Conservation (phyloP, 2,329 filamentous ascomycete species). For the Alternaria brassicicola region DNA sequence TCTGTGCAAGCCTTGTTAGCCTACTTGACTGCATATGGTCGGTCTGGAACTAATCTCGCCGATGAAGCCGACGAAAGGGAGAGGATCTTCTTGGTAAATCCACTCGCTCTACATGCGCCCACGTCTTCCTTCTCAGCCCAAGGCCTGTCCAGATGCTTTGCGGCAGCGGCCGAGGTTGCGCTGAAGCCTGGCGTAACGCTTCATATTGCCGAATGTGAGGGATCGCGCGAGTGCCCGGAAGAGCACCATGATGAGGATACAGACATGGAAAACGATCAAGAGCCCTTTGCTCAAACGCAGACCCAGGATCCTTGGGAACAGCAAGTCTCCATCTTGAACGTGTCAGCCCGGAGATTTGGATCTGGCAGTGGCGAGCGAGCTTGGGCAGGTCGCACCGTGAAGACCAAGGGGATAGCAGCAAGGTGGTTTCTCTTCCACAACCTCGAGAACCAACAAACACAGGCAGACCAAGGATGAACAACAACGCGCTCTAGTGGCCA, state of each 20-base stretch:
- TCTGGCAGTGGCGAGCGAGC: conserved; percentile 44
- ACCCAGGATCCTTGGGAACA: conserved; percentile 52
- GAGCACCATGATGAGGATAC: conserved; percentile 64
- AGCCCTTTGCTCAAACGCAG: not conserved
- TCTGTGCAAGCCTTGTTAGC: conserved; percentile 79
- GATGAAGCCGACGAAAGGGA: conserved; percentile 14
- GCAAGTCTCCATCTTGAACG: conserved; percentile 55
- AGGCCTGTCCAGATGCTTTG: conserved; percentile 68
- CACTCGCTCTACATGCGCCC: conserved; percentile 68
- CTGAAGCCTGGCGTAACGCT: conserved; percentile 43
- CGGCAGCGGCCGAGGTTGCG: conserved; percentile 67
- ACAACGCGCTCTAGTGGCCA: not conserved
- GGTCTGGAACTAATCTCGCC: conserved; percentile 11
- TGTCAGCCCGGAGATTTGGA: conserved; percentile 51
- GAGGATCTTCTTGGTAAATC: conserved; percentile 67
- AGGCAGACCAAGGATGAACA: conserved; percentile 13
- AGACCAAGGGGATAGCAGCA: conserved; percentile 49
- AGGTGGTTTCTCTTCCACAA: conserved; percentile 52
- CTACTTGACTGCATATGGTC: conserved; percentile 64
- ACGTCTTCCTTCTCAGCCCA: conserved; percentile 79
- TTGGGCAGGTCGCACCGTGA: conserved; percentile 58
- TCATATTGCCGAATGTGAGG: conserved; percentile 51
- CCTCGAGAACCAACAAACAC: conserved; percentile 11
- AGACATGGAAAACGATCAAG: conserved; percentile 30
- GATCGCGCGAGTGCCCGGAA: conserved; percentile 40